phyloP scores from a whole-genome alignment of 1,284 basidiomycete species.

The Phaffia rhodozyma region DNA sequence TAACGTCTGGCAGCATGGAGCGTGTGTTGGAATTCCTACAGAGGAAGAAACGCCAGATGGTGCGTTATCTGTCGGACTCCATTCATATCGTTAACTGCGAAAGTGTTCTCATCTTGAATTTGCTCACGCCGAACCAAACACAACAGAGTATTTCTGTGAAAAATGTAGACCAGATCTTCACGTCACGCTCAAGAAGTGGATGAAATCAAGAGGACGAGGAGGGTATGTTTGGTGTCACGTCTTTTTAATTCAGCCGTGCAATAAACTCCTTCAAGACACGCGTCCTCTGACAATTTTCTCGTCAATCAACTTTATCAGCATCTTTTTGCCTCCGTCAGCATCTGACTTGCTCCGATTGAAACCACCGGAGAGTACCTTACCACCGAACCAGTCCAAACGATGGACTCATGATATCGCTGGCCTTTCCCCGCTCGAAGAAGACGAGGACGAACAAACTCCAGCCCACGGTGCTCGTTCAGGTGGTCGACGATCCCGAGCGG shows the following conservation, averaged over 20 bases:
- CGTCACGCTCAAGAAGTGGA: conserved; percentile 57
- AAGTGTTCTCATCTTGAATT: background rate
- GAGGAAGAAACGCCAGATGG: conserved; percentile 69
- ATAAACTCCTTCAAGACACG: background rate
- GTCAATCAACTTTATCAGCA: conserved; percentile 3
- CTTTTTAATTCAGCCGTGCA: conserved; percentile 8
- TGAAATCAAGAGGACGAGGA: conserved; percentile 29
- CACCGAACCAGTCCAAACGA: conserved; percentile 35
- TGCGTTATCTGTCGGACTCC: conserved; percentile 36
- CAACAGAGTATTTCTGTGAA: conserved; percentile 72
- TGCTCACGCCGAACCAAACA: background rate
- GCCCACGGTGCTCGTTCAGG: too few relatives aligned
- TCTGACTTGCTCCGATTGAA: conserved; percentile 28
- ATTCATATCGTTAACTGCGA: background rate
- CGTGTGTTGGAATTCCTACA: conserved; percentile 85
- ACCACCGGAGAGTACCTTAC: conserved; percentile 25
- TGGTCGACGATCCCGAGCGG: background rate
- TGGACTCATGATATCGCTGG: conserved; percentile 26
- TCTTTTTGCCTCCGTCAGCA: conserved; percentile 30
- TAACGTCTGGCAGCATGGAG: conserved; percentile 95
- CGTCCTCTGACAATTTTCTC: background rate
- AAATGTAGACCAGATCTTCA: conserved; percentile 81
- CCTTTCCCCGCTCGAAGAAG: conserved; percentile 1
- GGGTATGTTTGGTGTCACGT: conserved; percentile 24
- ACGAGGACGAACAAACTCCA: background rate